phyloP scores from a whole-genome alignment of 208 protist species.

The Balamuthia mandrillaris region DNA sequence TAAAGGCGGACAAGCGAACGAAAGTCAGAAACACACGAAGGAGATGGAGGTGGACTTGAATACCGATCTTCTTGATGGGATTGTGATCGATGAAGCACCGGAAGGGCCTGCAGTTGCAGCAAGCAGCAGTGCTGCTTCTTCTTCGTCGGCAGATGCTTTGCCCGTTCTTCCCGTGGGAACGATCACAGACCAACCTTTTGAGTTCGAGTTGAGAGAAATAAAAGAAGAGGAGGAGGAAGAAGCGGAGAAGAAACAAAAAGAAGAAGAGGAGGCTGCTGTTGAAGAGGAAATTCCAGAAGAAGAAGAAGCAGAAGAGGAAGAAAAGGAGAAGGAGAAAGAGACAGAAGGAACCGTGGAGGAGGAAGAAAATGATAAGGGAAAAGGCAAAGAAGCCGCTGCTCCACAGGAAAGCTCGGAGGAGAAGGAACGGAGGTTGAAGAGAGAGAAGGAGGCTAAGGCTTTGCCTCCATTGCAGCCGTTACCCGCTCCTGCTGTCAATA shows the following conservation, averaged over 20 bases:
- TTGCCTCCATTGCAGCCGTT: neutral
- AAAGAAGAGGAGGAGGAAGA: constrained; percentile 29
- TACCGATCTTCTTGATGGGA: no score
- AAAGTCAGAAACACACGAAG: no score
- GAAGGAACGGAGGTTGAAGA: neutral
- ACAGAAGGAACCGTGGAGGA: no score
- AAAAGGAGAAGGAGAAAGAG: neutral
- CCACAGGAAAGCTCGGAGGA: neutral
- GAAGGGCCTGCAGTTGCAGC: no score
- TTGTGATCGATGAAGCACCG: no score
- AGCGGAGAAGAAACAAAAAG: neutral
- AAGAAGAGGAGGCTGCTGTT: neutral
- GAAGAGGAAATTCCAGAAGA: neutral
- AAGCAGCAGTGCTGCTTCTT: no score
- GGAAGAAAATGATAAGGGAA: neutral
- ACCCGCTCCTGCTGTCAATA: neutral
- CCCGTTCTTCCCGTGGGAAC: no score
- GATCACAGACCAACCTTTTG: no score
- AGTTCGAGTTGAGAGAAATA: constrained; percentile 14
- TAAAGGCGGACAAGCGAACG: no score
- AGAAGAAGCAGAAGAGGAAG: neutral
- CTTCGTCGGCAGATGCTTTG: no score
- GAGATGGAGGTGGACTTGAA: no score
- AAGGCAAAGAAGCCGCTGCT: neutral
- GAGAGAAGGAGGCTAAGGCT: neutral